Base-by-base conservation (phyloP, 305 asterid species). In the Fraxinus greggii region DNA sequence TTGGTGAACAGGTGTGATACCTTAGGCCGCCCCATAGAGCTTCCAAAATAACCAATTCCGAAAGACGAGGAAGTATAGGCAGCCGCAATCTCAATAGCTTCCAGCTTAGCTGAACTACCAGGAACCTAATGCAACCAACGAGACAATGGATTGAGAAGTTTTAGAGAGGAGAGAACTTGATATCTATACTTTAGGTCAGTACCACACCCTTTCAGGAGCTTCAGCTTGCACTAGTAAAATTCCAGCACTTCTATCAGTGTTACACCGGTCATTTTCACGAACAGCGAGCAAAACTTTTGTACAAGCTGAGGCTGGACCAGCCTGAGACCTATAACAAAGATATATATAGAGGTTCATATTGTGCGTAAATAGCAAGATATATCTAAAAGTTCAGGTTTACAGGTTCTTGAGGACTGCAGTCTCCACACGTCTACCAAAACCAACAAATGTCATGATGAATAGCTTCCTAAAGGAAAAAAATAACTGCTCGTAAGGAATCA, bases 41-140 rank as follows among this genome's bases (percentile, higher is more conserved):
- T 92, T 75, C 96, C 98, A 80, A 92, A 92, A 89, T 93, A 94
- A 79, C 99, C 99, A 38, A 95, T 86, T 82, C 99, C 99, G 76
- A 95, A 95, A 56, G 99, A 95, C 0, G 89, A 79, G 79, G 98
- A 89, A 83, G 98, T 92, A 80, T 88, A 95, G 19, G 89, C 89
- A 79, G 98, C 99, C 13, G 84, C 99, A 65, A 95, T 86, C 85
- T 95, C 99, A 81, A 92, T 93, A 81, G 95, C 93, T 84, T 92
- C 88, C 85, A 95, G 86, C 83, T 83, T 84, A 67, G 81, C 63
- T 12, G 79, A 82, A 85, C 23, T n/a, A 29, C 85, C 89, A 40
- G 88, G 74, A 78, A 86, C 92, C 98, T 94, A 89, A 74, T 35
- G 82, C 59, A 87, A 61, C 54, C 70, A 86, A 56, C 45, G 26